A percentile compares a stretch with the other conserved stretches of the same genome.
phyloP scores from a whole-genome alignment of 345 rosid species.

The Erucastrum elatum region DNA sequence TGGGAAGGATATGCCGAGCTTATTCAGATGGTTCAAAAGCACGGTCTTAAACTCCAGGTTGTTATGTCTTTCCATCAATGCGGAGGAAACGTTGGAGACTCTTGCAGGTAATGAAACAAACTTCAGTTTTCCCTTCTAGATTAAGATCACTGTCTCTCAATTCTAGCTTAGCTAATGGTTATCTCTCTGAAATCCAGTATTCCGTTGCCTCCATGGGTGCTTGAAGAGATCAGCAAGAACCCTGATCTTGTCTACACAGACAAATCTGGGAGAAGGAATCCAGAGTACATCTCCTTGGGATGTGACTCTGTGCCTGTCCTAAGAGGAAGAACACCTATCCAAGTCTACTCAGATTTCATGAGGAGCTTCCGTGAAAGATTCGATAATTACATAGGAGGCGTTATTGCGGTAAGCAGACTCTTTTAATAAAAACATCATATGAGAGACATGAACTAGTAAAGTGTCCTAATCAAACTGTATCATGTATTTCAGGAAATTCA shows the following conservation, averaged over 20 bases:
- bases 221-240: slow-evolving; percentile 85
- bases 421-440: not conserved
- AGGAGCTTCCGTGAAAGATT: slow-evolving; percentile 85
- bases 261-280: slow-evolving; percentile 85
- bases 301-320: slow-evolving; percentile 79
- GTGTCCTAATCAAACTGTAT: slow-evolving; percentile 6
- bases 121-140: not conserved
- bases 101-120: slow-evolving; percentile 74
- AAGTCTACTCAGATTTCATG: slow-evolving; percentile 90
- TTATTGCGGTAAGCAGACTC: slow-evolving; percentile 63
- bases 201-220: slow-evolving; percentile 96
- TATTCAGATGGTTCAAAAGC: slow-evolving; percentile 75
- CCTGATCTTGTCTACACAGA: slow-evolving; percentile 94
- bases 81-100: slow-evolving; percentile 99
- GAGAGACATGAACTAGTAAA: not conserved
- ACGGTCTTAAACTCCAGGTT: slow-evolving; percentile 84
- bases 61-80: slow-evolving; percentile 99
- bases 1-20: slow-evolving; percentile 98
- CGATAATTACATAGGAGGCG: slow-evolving; percentile 64
- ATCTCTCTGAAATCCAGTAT: slow-evolving; percentile 50
- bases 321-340: slow-evolving; percentile 91
- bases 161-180: slow-evolving; percentile 29
- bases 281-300: slow-evolving; percentile 90
- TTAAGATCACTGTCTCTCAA: slow-evolving; percentile 8
- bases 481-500: slow-evolving; percentile 75